Conservation (phyloP, 352 stramenopile species). For the Lagenidium giganteum region DNA sequence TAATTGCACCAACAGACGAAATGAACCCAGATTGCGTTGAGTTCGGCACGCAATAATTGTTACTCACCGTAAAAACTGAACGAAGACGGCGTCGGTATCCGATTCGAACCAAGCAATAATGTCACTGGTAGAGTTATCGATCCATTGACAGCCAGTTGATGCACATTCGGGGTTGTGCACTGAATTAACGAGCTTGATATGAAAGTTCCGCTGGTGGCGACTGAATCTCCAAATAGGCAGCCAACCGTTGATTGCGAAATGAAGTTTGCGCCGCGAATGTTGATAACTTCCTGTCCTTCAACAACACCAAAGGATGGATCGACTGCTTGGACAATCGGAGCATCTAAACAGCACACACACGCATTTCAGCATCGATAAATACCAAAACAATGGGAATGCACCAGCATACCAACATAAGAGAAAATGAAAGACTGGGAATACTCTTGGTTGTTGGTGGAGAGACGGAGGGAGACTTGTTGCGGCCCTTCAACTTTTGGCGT, state of each 20-base stretch:
- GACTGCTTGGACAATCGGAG: conserved; percentile 20
- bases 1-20: too few relatives aligned
- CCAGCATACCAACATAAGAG: conserved; percentile 38
- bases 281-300: conserved; percentile 8
- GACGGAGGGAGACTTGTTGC: conserved; percentile 21
- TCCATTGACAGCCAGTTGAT: too few relatives aligned
- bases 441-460: conserved; percentile 58
- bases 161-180: conserved; percentile 1
- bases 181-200: conserved; percentile 7
- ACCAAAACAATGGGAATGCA: neutral
- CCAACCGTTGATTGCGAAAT: neutral
- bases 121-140: neutral
- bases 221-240: conserved; percentile 6
- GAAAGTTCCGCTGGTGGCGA: neutral
- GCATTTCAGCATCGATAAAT: conserved; percentile 1
- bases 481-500: neutral
- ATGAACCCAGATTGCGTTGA: too few relatives aligned
- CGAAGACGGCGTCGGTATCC: conserved; percentile 2
- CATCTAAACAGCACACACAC: conserved; percentile 20
- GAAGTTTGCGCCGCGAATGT: conserved; percentile 14
- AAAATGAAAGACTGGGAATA: conserved; percentile 34
- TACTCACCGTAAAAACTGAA: too few relatives aligned
- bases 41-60: too few relatives aligned
- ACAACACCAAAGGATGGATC: conserved; percentile 1
- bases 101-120: neutral